Conservation (phyloP, 805 yeast species). For the Spathaspora boniae region DNA sequence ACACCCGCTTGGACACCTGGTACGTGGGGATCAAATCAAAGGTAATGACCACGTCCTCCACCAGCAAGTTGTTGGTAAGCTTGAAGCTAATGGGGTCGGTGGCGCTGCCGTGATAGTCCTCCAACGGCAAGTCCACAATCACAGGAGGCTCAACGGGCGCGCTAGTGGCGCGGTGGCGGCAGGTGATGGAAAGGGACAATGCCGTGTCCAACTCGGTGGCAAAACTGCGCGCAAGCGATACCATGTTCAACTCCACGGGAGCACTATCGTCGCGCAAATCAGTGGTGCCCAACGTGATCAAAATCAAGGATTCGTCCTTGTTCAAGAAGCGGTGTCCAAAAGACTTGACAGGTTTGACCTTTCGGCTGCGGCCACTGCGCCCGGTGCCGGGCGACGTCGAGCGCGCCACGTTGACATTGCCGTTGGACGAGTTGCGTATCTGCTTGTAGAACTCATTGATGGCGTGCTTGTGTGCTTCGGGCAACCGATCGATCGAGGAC, state of each 20-base stretch:
- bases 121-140: slow-evolving; percentile 75
- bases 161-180: slow-evolving; percentile 27
- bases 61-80: slow-evolving; percentile 42
- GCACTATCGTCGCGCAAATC: slow-evolving; percentile 59
- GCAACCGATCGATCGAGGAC: slow-evolving; percentile 35
- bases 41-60: slow-evolving; percentile 54
- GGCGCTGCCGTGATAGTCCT: slow-evolving; percentile 68
- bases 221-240: slow-evolving; percentile 72
- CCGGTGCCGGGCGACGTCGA: slow-evolving; percentile 22
- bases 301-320: slow-evolving; percentile 61
- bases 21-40: slow-evolving; percentile 93
- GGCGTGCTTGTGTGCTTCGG: slow-evolving; percentile 23
- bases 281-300: slow-evolving; percentile 83
- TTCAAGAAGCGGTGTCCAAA: slow-evolving; percentile 79
- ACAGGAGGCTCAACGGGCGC: slow-evolving; percentile 50
- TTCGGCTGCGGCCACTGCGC: slow-evolving; percentile 14
- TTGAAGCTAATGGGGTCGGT: slow-evolving; percentile 75
- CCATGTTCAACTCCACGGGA: slow-evolving; percentile 67
- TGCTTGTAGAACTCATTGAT: slow-evolving; percentile 38
- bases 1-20: slow-evolving; percentile 40
- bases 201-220: slow-evolving; percentile 89
- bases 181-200: slow-evolving; percentile 62
- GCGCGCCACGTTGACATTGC: slow-evolving; percentile 5
- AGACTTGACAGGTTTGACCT: slow-evolving; percentile 66
- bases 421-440: slow-evolving; percentile 24